phyloP scores from a whole-genome alignment of 1,284 basidiomycete genomes.

The Clitocybe nebularis region DNA sequence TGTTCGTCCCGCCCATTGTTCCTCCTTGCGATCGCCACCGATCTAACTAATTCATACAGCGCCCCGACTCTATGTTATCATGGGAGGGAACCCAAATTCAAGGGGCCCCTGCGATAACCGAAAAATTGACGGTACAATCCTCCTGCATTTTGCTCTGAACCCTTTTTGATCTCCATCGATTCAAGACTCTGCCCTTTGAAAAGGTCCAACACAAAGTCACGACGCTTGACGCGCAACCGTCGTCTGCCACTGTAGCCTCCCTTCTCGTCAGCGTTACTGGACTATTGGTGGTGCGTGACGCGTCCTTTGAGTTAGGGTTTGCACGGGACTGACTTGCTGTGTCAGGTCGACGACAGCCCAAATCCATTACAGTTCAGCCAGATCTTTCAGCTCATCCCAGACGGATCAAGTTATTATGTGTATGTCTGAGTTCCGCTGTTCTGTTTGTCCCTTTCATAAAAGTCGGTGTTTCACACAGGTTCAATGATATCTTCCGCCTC shows the following conservation, averaged over 20 bases:
- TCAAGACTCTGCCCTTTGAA: slow-evolving; percentile 77
- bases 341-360: slow-evolving; percentile 72
- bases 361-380: slow-evolving; percentile 89
- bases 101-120: slow-evolving; percentile 62
- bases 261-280: slow-evolving; percentile 91
- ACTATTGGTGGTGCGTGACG: slow-evolving; percentile 60
- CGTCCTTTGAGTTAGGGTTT: neutral
- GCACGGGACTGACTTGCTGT: neutral
- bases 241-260: slow-evolving; percentile 55
- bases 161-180: slow-evolving; percentile 9
- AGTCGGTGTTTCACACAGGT: slow-evolving; percentile 34
- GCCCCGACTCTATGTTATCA: slow-evolving; percentile 83
- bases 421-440: slow-evolving; percentile 41
- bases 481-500: slow-evolving; percentile 90
- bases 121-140: slow-evolving; percentile 73
- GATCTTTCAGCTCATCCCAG: slow-evolving; percentile 87
- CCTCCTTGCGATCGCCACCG: slow-evolving; percentile 19
- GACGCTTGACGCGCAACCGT: slow-evolving; percentile 90
- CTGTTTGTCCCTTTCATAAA: neutral
- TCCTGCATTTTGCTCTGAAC: slow-evolving; percentile 6
- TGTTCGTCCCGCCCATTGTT: slow-evolving; percentile 44
- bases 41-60: slow-evolving; percentile 46
- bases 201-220: slow-evolving; percentile 82
- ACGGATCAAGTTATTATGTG: slow-evolving; percentile 82
- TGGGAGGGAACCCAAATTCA: slow-evolving; percentile 73